These are phyloP conservation scores for Nitzschia inconspicua DNA, from an alignment of 108 stramenopile species.

Conservation along the genomic window DNA sequence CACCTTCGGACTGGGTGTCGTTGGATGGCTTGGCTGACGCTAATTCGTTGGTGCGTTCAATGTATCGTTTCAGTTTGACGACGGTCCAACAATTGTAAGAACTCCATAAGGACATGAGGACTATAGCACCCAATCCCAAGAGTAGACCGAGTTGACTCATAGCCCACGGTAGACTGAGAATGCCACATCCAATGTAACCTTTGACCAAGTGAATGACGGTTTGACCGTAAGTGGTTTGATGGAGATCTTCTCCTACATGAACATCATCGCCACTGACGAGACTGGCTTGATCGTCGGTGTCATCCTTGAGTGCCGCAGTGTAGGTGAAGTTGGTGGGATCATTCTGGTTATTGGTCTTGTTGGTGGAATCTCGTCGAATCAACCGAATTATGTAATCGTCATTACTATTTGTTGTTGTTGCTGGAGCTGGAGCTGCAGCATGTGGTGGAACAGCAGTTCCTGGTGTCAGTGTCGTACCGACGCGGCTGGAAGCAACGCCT, in stretches of 20 bases:
- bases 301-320: background rate
- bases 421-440: background rate
- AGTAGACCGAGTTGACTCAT: slow-evolving; percentile 51
- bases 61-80: slow-evolving; percentile 55
- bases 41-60: slow-evolving; percentile 8
- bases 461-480: no score
- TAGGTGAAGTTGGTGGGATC: background rate
- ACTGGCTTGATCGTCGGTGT: background rate
- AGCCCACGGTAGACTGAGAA: slow-evolving; percentile 67
- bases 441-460: no score
- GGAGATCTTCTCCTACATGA: no score
- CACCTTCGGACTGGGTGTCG: background rate
- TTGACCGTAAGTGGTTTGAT: slow-evolving; percentile 45
- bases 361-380: background rate
- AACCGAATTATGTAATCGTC: slow-evolving; percentile 3
- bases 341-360: background rate
- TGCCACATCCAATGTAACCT: slow-evolving; percentile 68
- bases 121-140: slow-evolving; percentile 34
- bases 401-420: background rate
- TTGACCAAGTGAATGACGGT: slow-evolving; percentile 63
- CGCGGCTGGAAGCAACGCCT: no score
- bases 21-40: background rate
- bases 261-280: background rate
- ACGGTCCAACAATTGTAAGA: slow-evolving; percentile 68
- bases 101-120: slow-evolving; percentile 42